A percentile compares a stretch with the other conserved stretches of the same genome.
Evolutionary conservation across 306 rosid species (phyloP).

Genomic region (Trifolium repens): DNA sequence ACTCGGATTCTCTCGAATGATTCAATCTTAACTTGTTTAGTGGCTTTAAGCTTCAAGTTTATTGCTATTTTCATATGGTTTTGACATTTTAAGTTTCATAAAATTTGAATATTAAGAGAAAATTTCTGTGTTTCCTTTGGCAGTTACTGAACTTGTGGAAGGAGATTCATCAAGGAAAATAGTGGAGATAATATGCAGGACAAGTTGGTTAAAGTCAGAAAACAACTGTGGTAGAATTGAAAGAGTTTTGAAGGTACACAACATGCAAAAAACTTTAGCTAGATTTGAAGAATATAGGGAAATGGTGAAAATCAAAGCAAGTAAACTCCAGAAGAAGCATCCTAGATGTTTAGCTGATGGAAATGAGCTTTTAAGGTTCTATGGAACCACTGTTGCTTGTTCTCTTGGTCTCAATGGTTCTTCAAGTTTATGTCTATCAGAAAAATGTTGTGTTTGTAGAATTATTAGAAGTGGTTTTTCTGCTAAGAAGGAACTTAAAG

Average conservation of each 20-base stretch:
- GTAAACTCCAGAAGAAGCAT: conserved; percentile 91
- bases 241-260: conserved; percentile 88
- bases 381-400: conserved; percentile 78
- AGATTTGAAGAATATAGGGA: conserved; percentile 90
- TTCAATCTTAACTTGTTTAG: background rate
- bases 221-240: conserved; percentile 71
- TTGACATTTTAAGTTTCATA: conserved; percentile 32
- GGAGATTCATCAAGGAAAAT: conserved; percentile 95
- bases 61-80: background rate
- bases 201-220: conserved; percentile 84
- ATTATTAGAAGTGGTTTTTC: conserved; percentile 88
- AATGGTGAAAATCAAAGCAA: conserved; percentile 82
- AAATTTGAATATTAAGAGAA: conserved; percentile 32
- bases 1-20: too few species aligned
- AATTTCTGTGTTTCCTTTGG: conserved; percentile 1
- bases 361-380: conserved; percentile 88
- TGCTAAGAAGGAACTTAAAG: conserved; percentile 80
- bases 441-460: conserved; percentile 82
- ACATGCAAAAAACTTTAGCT: conserved; percentile 92
- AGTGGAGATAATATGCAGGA: conserved; percentile 90
- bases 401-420: conserved; percentile 80
- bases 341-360: conserved; percentile 96
- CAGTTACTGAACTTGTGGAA: conserved; percentile 93
- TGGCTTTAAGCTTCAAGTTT: conserved; percentile 33
- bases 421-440: conserved; percentile 75